Conservation (phyloP, 2,329 filamentous ascomycete genomes). For the Hortaea sp. region DNA sequence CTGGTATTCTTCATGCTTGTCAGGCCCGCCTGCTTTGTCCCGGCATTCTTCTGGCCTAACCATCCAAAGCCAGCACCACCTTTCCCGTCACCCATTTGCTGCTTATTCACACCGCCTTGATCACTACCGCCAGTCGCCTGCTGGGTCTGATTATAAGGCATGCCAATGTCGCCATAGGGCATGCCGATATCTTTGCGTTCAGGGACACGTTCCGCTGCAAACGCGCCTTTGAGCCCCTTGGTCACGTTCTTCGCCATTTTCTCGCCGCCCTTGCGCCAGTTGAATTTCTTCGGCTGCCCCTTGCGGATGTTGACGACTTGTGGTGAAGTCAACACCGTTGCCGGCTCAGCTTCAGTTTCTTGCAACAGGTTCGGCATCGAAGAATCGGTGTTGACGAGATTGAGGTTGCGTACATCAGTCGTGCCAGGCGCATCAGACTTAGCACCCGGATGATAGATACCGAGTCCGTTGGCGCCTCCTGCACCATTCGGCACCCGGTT, state of each 20-base stretch:
- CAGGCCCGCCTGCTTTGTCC: constrained; percentile 19
- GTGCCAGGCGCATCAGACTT: constrained; percentile 10
- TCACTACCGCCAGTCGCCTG: constrained; percentile 23
- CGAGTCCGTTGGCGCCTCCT: constrained; percentile 45
- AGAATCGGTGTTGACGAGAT: constrained; percentile 21
- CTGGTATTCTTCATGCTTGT: constrained; percentile 34
- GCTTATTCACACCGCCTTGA: constrained; percentile 15
- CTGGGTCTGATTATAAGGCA: constrained; percentile 18
- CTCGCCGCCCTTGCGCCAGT: constrained; percentile 96
- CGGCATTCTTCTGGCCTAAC: constrained; percentile 27
- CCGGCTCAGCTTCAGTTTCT: constrained; percentile 55
- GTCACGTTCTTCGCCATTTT: constrained; percentile 88
- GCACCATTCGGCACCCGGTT: constrained; percentile 40
- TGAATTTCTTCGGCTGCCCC: constrained; percentile 90
- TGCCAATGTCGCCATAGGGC: constrained; percentile 23
- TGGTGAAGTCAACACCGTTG: constrained; percentile 58
- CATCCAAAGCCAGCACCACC: constrained; percentile 22
- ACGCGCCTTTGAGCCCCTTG: constrained; percentile 88
- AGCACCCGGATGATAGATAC: constrained; percentile 42
- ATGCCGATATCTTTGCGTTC: constrained; percentile 20
- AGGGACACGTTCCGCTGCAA: constrained; percentile 41
- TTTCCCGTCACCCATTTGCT: constrained; percentile 9
- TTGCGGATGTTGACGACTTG: constrained; percentile 93
- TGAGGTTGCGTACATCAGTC: constrained; percentile 34
- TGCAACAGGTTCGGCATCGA: constrained; percentile 33